These are phyloP conservation scores for Rutstroemia sydowiana DNA, from an alignment of 2,329 filamentous ascomycete genomes.

Conservation along the genomic window DNA sequence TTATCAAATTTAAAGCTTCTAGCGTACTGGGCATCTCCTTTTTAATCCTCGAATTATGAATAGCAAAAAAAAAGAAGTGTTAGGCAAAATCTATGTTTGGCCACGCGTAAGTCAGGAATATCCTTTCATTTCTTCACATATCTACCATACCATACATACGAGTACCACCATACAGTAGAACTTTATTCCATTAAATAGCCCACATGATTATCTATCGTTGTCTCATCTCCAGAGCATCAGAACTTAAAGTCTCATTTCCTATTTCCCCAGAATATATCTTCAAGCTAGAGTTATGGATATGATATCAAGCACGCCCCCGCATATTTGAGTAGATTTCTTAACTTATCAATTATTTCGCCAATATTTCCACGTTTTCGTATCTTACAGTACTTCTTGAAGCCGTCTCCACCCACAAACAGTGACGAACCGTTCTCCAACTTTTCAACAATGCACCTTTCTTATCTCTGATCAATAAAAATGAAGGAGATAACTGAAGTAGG, in stretches of 20 bases:
- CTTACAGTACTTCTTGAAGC: background rate
- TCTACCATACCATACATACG: no score
- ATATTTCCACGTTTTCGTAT: background rate
- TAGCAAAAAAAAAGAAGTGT: background rate
- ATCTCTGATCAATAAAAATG: background rate
- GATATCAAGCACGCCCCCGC: background rate
- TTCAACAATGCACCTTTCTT: background rate
- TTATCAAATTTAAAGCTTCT: background rate
- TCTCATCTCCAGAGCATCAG: no score
- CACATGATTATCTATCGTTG: no score
- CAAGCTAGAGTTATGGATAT: no score
- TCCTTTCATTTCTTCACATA: no score
- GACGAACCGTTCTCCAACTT: background rate
- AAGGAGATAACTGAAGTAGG: background rate
- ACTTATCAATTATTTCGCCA: background rate
- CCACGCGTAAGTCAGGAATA: no score
- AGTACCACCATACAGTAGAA: no score
- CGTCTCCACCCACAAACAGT: background rate
- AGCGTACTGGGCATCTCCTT: background rate
- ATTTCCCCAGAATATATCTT: no score
- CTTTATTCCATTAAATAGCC: no score
- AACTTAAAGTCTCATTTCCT: no score
- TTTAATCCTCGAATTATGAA: no score
- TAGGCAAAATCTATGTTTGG: no score
- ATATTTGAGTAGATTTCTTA: background rate